Evolutionary conservation across 495 filamentous ascomycete genomes (phyloP).

Genomic region (Podospora pseudopauciseta): DNA sequence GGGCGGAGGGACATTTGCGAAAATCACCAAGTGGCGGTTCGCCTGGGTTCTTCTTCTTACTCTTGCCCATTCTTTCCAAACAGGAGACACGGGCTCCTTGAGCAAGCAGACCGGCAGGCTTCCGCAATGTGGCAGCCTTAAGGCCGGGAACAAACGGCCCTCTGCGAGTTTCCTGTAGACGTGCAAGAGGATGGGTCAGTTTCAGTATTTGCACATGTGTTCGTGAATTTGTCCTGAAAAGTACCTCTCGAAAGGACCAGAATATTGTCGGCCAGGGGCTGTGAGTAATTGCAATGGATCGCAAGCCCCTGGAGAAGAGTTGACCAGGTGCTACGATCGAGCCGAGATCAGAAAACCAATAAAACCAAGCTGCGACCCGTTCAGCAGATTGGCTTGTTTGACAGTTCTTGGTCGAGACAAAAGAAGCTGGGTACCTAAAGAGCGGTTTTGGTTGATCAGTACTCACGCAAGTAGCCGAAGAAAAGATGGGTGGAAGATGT

Average conservation of each 20-base stretch:
- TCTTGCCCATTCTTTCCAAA: slow-evolving; percentile 10
- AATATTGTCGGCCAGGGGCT: background rate
- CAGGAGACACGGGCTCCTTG: background rate
- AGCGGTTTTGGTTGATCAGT: background rate
- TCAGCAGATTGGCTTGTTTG: background rate
- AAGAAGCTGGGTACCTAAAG: background rate
- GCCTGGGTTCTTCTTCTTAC: slow-evolving; percentile 11
- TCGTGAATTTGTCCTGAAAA: background rate
- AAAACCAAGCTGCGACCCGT: background rate
- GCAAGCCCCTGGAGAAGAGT: background rate
- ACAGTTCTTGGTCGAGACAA: background rate
- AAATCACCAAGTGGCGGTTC: slow-evolving; percentile 6
- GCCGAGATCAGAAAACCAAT: background rate
- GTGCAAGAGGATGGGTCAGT: background rate
- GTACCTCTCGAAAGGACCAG: background rate
- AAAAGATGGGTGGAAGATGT: background rate
- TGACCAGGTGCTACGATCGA: background rate
- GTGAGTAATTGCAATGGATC: background rate
- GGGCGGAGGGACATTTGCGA: slow-evolving; percentile 12
- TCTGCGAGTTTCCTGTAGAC: background rate
- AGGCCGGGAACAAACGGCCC: background rate
- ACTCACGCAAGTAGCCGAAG: background rate
- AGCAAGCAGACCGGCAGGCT: background rate
- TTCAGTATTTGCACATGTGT: background rate
- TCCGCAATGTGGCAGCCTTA: background rate